phyloP scores from a whole-genome alignment of 1,284 basidiomycete genomes.

The Tranzscheliella williamsii region DNA sequence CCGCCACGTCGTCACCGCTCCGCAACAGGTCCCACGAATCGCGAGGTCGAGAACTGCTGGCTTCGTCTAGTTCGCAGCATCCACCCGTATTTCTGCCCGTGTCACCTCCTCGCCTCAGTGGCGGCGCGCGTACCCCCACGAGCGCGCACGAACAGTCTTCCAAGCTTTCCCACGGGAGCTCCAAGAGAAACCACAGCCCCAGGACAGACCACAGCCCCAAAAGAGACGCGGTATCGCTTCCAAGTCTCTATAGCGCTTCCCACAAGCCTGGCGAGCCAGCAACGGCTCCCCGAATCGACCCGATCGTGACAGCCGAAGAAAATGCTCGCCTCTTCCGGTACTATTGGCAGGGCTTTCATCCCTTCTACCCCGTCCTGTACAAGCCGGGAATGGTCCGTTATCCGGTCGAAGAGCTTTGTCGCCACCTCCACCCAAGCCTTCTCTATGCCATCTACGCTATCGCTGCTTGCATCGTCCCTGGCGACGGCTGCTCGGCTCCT shows the following conservation, averaged over 20 bases:
- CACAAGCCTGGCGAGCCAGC: constrained; percentile 4
- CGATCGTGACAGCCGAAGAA: constrained; percentile 31
- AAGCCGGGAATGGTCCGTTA: constrained; percentile 46
- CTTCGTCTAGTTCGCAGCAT: background rate
- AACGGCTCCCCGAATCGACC: constrained; percentile 8
- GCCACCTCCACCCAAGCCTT: constrained; percentile 34
- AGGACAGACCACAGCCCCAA: constrained; percentile 5
- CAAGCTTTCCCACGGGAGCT: background rate
- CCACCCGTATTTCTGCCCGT: constrained; percentile 28
- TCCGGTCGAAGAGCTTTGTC: constrained; percentile 31
- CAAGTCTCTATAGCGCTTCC: constrained; percentile 10
- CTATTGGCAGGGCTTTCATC: constrained; percentile 53
- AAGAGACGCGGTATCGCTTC: constrained; percentile 3
- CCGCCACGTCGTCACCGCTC: constrained; percentile 7
- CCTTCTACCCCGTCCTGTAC: constrained; percentile 54
- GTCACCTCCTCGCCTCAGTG: constrained; percentile 16
- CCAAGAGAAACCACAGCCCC: no score
- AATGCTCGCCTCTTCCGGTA: constrained; percentile 39
- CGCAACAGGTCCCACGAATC: background rate
- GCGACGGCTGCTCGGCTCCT: constrained; percentile 3
- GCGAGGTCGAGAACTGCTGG: background rate
- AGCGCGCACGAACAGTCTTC: constrained; percentile 32
- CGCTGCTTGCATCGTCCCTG: constrained; percentile 39
- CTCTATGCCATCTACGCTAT: constrained; percentile 50
- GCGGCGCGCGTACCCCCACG: constrained; percentile 10